These are phyloP conservation scores for Leishmania gerbilli DNA, from an alignment of 208 protist genomes.

Conservation along the genomic window DNA sequence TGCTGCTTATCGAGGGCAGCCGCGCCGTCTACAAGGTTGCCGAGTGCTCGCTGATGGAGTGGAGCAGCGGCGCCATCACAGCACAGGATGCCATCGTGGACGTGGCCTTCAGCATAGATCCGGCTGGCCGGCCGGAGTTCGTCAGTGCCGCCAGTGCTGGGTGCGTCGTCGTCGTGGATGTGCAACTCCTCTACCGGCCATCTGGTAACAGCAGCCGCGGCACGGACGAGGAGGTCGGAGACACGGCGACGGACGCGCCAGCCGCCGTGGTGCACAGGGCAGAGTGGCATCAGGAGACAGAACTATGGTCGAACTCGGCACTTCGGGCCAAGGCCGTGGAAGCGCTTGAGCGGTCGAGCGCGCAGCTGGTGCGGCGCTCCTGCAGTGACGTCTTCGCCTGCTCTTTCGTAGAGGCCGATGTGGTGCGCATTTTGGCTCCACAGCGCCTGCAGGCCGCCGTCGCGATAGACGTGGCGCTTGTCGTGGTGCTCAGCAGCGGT, in stretches of 20 bases:
- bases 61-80: constrained; percentile 36
- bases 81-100: constrained; percentile 40
- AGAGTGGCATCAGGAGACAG: not conserved
- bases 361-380: constrained; percentile 13
- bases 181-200: constrained; percentile 17
- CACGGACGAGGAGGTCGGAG: constrained; percentile 1
- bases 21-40: constrained; percentile 35
- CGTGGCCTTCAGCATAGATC: constrained; percentile 62
- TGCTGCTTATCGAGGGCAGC: constrained; percentile 51
- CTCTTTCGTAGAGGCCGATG: constrained; percentile 38
- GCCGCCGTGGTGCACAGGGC: not conserved
- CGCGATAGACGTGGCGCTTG: constrained; percentile 60
- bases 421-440: constrained; percentile 65
- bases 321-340: constrained; percentile 38
- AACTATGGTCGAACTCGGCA: constrained; percentile 6
- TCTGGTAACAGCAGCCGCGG: not conserved
- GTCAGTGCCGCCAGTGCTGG: constrained; percentile 45
- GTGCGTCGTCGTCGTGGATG: constrained; percentile 54
- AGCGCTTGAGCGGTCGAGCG: constrained; percentile 31
- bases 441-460: constrained; percentile 56
- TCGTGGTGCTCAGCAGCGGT: constrained; percentile 60
- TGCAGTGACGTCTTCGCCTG: constrained; percentile 42
- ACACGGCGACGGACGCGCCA: not conserved
- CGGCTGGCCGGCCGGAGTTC: constrained; percentile 64
- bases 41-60: constrained; percentile 34